Evolutionary conservation across 179 eudicot genomes (phyloP), one percentile per base, ranked within the genome.

Genomic region (Vitellaria paradoxa): DNA sequence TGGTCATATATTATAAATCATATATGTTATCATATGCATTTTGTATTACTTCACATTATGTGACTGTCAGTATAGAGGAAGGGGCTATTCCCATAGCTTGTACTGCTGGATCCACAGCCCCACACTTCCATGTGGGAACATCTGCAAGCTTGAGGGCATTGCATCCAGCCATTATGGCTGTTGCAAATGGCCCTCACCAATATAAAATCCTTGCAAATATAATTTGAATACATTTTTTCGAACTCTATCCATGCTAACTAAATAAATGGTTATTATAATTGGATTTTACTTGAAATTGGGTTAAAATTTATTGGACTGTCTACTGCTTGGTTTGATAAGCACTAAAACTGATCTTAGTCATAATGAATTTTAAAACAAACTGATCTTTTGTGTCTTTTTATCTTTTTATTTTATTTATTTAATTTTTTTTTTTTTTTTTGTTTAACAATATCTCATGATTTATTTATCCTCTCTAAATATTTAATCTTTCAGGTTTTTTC

Each of bases 401-500:
- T 12, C 12, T 50, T 50, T 7, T 50, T 12, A 50, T 50, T 49
- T 49, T 10, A 49, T 49, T 49, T 5, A 69, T 7, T 3, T 10
- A n/a, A 11, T 37, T 20, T 10, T 30, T 72, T 72, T 12, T 47
- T 73, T 11, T 11, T 72, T 61, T 71, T 9, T n/a, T 63, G 47
- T 17, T 24, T 1, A 23, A 46, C 55, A 74, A 42, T 53, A 65
- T 64, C n/a, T 6, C 12, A 30, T 50, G 69, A 69, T 59, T 70
- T 55, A 20, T 70, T 14, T 23, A 30, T 56, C n/a, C 26, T 10
- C 42, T 37, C 18, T 57, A 11, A 75, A n/a, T 9, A 49, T 57
- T 46, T 24, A 5, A 71, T 67, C 20, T 77, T 83, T 61, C 87
- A 92, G 99, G 88, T 79, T 90, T 78, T 86, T 73, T 61, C 80